These are phyloP conservation scores for Friedmanniomyces endolithicus DNA, from an alignment of 495 filamentous ascomycete species.

Conservation along the genomic window DNA sequence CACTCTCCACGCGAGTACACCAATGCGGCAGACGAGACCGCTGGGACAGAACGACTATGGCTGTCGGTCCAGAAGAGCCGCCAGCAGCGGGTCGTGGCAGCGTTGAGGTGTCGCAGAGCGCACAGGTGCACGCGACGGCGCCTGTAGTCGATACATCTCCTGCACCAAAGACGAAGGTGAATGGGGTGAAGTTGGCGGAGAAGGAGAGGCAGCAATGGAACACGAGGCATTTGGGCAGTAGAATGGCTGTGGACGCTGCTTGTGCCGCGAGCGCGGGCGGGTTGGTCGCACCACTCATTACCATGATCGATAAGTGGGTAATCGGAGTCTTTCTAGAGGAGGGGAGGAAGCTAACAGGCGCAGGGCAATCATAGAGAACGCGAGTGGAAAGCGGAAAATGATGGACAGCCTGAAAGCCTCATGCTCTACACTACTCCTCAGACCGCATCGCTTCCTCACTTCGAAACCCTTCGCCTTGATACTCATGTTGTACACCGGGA, in stretches of 20 bases:
- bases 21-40: constrained; percentile 8
- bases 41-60: constrained; percentile 18
- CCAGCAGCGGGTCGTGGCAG: background rate
- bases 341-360: background rate
- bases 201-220: constrained; percentile 47
- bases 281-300: constrained; percentile 75
- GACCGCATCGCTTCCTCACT: constrained; percentile 60
- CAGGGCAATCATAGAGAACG: constrained; percentile 91
- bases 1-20: too few relatives aligned
- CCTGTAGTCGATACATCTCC: constrained; percentile 6
- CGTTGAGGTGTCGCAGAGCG: background rate
- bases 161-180: background rate
- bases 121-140: background rate
- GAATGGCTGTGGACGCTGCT: constrained; percentile 58
- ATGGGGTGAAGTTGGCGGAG: background rate
- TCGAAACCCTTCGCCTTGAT: constrained; percentile 77
- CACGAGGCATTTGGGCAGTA: constrained; percentile 53
- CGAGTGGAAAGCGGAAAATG: constrained; percentile 68
- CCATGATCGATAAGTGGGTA: constrained; percentile 76
- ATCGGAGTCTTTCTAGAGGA: background rate
- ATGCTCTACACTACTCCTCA: constrained; percentile 48
- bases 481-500: constrained; percentile 75
- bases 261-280: constrained; percentile 68
- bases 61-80: constrained; percentile 12
- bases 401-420: constrained; percentile 51